Evolutionary conservation across 139 green algal genomes (phyloP).

Genomic region (Bryopsis sp.): DNA sequence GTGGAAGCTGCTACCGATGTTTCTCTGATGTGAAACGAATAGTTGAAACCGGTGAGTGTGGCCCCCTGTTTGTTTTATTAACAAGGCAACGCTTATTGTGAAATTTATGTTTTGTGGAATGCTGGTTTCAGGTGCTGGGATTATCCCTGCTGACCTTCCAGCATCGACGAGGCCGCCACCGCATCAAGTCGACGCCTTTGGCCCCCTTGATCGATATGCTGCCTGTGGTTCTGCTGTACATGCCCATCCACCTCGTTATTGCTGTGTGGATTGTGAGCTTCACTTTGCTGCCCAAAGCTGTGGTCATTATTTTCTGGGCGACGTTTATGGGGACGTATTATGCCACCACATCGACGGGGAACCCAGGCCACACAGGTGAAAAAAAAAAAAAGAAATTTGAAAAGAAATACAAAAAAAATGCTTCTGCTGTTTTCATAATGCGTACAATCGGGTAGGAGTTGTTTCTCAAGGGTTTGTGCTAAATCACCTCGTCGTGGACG

Average conservation of each 20-base stretch:
- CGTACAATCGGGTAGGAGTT: too few species aligned
- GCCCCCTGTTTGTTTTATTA: too few species aligned
- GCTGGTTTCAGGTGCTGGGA: slow-evolving; percentile 33
- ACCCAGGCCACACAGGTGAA: slow-evolving; percentile 60
- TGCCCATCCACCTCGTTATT: slow-evolving; percentile 35
- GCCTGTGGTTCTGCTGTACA: slow-evolving; percentile 47
- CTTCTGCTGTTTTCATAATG: background rate
- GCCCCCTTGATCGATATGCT: slow-evolving; percentile 18
- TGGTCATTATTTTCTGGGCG: slow-evolving; percentile 19
- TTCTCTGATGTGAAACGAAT: too few species aligned
- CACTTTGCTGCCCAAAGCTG: slow-evolving; percentile 27
- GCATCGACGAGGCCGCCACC: too few species aligned
- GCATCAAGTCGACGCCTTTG: background rate
- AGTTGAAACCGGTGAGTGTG: too few species aligned
- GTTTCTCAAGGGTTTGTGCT: too few species aligned
- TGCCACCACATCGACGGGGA: slow-evolving; percentile 32
- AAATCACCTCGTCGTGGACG: too few species aligned
- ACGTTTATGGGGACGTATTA: slow-evolving; percentile 54
- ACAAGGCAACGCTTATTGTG: too few species aligned
- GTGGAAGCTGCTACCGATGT: too few species aligned
- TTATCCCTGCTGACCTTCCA: slow-evolving; percentile 39
- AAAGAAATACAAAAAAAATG: background rate
- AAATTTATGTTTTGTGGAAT: too few species aligned
- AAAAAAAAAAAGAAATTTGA: too few species aligned
- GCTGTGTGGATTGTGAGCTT: slow-evolving; percentile 27